phyloP scores from a whole-genome alignment of 2,329 filamentous ascomycete genomes.

The Pestalotiopsis sp. region DNA sequence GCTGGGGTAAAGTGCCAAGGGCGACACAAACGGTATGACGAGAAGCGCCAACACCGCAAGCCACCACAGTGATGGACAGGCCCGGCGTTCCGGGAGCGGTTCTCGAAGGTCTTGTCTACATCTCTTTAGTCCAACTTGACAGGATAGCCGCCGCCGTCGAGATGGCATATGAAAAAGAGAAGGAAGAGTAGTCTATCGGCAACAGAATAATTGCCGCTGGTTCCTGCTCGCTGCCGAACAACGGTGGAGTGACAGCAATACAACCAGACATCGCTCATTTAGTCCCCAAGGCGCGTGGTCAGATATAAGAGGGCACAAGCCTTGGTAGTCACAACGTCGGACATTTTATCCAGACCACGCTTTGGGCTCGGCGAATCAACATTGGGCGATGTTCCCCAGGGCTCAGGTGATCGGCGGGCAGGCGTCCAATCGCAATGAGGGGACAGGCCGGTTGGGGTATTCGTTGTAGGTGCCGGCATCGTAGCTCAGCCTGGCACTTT shows the following conservation, averaged over 20 bases:
- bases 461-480: not conserved
- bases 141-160: not conserved
- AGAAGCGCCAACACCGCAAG: not conserved
- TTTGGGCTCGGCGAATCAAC: not conserved
- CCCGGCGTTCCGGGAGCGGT: not conserved
- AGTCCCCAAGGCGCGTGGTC: not conserved
- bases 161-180: not conserved
- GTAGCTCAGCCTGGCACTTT: not conserved
- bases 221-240: not conserved
- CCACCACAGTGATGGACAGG: not conserved
- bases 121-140: not conserved
- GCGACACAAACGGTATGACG: not conserved
- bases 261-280: not conserved
- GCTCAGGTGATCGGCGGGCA: constrained; percentile 7
- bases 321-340: not conserved
- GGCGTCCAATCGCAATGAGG: constrained; percentile 1
- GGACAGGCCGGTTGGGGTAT: not conserved
- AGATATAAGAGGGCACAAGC: not conserved
- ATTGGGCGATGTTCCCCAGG: not conserved
- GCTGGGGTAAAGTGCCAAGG: not conserved
- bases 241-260: not conserved
- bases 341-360: not conserved
- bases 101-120: not conserved
- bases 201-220: not conserved
- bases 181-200: not conserved